Evolutionary conservation across 169 alveolate genomes (phyloP), one percentile per base, ranked within the genome.

Genomic region (Perkinsus chesapeaki): DNA sequence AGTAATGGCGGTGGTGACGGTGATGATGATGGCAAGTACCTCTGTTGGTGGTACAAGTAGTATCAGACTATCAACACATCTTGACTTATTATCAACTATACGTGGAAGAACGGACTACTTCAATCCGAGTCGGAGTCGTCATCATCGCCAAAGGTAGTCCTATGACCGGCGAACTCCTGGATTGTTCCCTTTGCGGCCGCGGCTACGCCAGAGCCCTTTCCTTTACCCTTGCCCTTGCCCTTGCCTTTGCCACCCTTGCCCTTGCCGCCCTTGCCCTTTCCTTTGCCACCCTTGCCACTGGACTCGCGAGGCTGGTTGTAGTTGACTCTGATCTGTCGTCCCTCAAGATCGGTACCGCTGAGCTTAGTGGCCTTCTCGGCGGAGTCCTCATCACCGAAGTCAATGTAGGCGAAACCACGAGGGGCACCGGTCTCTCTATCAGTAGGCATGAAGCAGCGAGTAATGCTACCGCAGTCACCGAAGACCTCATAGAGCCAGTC

Each of bases 361-460:
- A 96, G 93, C 73, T 94, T 93, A 20, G 96, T 73, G 20, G 98
- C 97, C 90, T 95, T 93, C 73, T 95, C 94, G 12, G 97, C 97
- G 27, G 95, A 95, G 91, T 95, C 97, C 91, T 94, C 94, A 34
- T 94, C 39, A 39, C 92, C 96, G 94, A 97, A 97, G 94, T 96
- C 97, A 48, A 96, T 96, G 95, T 97, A 97, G 48, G 97, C 97
- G 92, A 96, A 96, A 60, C 98, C 98, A 92, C 94, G 95, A 72
- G 94, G 94, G 94, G 95, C 95, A 37, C 97, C 98, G 47, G 96
- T 96, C 36, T 95, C 95, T 39, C 95, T 94, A 93, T 94, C 93
- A 27, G 98, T 97, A 39, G 96, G 93, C 94, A 97, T 95, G 3
- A 60, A 60, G 82, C 96, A 96, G 73, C 95, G 96, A 37, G 91